These are phyloP conservation scores for Stagonosporopsis rhizophila DNA, from an alignment of 2,329 filamentous ascomycete genomes.

Conservation along the genomic window DNA sequence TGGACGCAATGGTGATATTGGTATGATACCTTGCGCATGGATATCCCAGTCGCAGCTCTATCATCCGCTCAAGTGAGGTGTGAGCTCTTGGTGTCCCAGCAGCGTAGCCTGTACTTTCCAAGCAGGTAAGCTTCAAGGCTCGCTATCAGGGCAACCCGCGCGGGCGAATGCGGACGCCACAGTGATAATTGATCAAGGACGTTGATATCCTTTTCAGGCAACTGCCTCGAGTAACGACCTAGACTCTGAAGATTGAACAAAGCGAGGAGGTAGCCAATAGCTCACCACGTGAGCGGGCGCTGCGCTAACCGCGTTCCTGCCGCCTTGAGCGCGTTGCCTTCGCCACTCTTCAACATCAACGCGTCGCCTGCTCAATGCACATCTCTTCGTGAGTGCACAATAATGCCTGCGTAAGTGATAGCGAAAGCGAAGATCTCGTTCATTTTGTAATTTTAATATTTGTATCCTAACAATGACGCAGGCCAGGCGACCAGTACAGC, in stretches of 20 bases:
- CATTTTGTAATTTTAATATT: too few species aligned
- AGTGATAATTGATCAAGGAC: not conserved
- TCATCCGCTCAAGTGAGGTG: too few species aligned
- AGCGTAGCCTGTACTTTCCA: too few species aligned
- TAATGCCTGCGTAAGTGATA: slow-evolving; percentile 47
- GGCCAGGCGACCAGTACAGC: slow-evolving; percentile 49
- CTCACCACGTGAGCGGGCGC: slow-evolving; percentile 16
- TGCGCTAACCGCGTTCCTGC: slow-evolving; percentile 30
- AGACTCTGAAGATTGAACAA: slow-evolving; percentile 8
- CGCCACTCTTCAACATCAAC: slow-evolving; percentile 36
- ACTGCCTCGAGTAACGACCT: not conserved
- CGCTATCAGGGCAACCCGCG: not conserved
- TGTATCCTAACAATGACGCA: slow-evolving; percentile 30
- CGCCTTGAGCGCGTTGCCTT: slow-evolving; percentile 39
- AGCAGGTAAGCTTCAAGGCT: not conserved
- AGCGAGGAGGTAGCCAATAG: slow-evolving; percentile 1
- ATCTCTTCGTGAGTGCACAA: slow-evolving; percentile 28
- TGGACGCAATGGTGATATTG: too few species aligned
- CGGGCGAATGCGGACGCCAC: not conserved
- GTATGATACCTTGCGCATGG: too few species aligned
- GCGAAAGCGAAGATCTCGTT: not conserved
- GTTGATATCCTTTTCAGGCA: not conserved
- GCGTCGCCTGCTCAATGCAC: slow-evolving; percentile 34
- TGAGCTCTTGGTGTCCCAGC: too few species aligned
- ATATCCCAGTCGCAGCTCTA: too few species aligned